Percentiles rank a stretch among this genome's conserved stretches.
These are phyloP conservation scores for Fulvia fulva DNA, from an alignment of 2,329 filamentous ascomycete genomes.

Conservation along the genomic window DNA sequence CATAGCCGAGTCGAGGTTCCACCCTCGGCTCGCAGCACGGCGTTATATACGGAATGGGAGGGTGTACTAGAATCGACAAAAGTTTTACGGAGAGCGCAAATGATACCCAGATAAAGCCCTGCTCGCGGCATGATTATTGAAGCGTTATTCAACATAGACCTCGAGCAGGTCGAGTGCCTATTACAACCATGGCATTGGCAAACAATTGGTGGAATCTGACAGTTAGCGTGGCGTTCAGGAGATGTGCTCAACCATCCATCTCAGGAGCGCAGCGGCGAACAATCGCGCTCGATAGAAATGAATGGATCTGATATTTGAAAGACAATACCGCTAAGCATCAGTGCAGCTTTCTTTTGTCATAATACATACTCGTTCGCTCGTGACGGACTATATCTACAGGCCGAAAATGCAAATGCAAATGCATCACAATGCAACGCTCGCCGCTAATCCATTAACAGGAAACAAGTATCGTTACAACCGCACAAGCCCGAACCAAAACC, in stretches of 20 bases:
- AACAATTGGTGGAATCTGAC: slow-evolving; percentile 16
- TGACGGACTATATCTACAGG: not conserved
- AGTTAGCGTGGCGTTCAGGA: slow-evolving; percentile 29
- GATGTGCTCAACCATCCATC: slow-evolving; percentile 27
- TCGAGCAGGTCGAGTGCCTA: slow-evolving; percentile 17
- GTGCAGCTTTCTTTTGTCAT: not conserved
- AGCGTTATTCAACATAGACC: slow-evolving; percentile 27
- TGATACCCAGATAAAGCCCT: slow-evolving; percentile 26
- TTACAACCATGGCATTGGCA: slow-evolving; percentile 5
- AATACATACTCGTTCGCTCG: not conserved
- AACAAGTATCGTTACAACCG: not conserved
- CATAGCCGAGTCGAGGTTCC: slow-evolving; percentile 14
- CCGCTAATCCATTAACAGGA: not conserved
- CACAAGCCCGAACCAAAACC: not conserved
- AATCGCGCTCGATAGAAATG: slow-evolving; percentile 22
- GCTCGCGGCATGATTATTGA: slow-evolving; percentile 22
- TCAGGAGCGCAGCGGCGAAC: slow-evolving; percentile 17
- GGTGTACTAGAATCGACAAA: slow-evolving; percentile 10
- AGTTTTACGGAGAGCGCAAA: slow-evolving; percentile 22
- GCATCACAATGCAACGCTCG: slow-evolving; percentile 1
- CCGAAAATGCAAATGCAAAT: not conserved
- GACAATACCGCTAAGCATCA: not conserved
- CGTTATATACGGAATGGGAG: slow-evolving; percentile 13
- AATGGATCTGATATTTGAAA: slow-evolving; percentile 8
- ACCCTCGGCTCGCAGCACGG: slow-evolving; percentile 14